These are phyloP conservation scores for Ilyonectria destructans DNA, from an alignment of 2,329 filamentous ascomycete genomes.

Conservation along the genomic window DNA sequence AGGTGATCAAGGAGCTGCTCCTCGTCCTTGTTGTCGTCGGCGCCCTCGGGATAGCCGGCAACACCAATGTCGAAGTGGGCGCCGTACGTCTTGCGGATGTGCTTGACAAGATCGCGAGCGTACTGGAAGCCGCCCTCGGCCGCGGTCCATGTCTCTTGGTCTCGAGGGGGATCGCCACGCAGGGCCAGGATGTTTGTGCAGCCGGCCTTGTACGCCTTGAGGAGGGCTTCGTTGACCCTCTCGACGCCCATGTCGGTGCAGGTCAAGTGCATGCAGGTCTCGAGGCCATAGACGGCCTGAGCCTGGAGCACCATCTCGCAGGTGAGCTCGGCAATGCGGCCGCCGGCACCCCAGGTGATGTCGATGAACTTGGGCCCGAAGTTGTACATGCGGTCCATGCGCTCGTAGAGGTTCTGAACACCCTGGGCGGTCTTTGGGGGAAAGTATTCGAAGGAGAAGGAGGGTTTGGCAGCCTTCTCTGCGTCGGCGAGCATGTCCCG, in stretches of 20 bases:
- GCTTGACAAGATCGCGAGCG: slow-evolving; percentile 89
- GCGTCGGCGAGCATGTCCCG: slow-evolving; percentile 90
- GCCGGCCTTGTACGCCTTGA: slow-evolving; percentile 91
- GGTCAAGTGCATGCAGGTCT: slow-evolving; percentile 99
- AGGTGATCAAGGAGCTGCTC: slow-evolving; percentile 90
- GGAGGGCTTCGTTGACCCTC: slow-evolving; percentile 91
- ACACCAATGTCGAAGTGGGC: slow-evolving; percentile 95
- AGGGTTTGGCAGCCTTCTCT: slow-evolving; percentile 83
- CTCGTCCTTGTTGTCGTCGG: slow-evolving; percentile 91
- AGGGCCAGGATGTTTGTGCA: slow-evolving; percentile 98
- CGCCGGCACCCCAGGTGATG: slow-evolving; percentile 98
- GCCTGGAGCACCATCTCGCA: slow-evolving; percentile 98
- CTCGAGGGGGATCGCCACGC: slow-evolving; percentile 92
- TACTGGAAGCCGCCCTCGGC: slow-evolving; percentile 91
- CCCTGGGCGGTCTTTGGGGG: slow-evolving; percentile 97
- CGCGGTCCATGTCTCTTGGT: slow-evolving; percentile 94
- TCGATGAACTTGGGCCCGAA: slow-evolving; percentile 97
- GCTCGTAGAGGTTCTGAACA: slow-evolving; percentile 99
- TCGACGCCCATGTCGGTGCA: slow-evolving; percentile 98
- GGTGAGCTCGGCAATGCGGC: slow-evolving; percentile 90
- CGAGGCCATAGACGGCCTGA: slow-evolving; percentile 94
- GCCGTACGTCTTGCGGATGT: slow-evolving; percentile 82
- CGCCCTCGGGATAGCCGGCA: slow-evolving; percentile 95
- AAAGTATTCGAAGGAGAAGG: slow-evolving; percentile 99
- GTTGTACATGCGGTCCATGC: slow-evolving; percentile 99